Evolutionary conservation across 1,139 yeast genomes (phyloP), one percentile per base, ranked within the genome.

Genomic region (Debaryomyces sp.): DNA sequence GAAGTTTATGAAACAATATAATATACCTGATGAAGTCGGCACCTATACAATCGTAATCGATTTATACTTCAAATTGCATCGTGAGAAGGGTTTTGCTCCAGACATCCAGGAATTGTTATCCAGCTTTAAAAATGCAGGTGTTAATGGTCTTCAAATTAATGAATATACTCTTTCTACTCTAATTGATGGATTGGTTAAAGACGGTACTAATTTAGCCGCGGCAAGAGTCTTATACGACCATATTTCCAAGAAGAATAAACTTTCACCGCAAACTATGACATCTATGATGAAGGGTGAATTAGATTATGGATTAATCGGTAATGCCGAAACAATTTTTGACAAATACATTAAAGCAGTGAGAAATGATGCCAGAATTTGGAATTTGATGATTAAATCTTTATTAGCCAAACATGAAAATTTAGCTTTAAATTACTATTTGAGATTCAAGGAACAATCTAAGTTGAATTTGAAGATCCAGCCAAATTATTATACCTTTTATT

Each of bases 1-100:
- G 43, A 55, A 64, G 37, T 75, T 65, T 58, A 75, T 75, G 79
- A 61, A 63, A 48, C 55, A 57, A 29, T 49, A 71, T 33, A 67
- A 73, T n/a, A 67, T 85, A 33, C 62, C 73, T 32, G 88, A 87
- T 26, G 89, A 85, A 60, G 75, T 82, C 44, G 84, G 82, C 13
- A 85, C 94, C 1, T 82, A 82, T 63, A 80, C 92, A n/a, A 78
- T 79, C 35, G 67, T 86, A 30, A 75, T 86, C 47, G 85, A 85
- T 59, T 66, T 77, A 46, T 73, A 79, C 55, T 75, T 85, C 67
- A 83, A 81, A 61, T 56, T 70, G 34, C 71, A 77, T 43, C 68
- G 70, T 39, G 67, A 70, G 7, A 73, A 67, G 47, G 82, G 85
- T 10, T 62, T 71, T 47, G 63, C 67, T n/a, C 80, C 85, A 4